Evolutionary conservation across 2,329 filamentous ascomycete genomes (phyloP).

Genomic region (Knufia petricola): DNA sequence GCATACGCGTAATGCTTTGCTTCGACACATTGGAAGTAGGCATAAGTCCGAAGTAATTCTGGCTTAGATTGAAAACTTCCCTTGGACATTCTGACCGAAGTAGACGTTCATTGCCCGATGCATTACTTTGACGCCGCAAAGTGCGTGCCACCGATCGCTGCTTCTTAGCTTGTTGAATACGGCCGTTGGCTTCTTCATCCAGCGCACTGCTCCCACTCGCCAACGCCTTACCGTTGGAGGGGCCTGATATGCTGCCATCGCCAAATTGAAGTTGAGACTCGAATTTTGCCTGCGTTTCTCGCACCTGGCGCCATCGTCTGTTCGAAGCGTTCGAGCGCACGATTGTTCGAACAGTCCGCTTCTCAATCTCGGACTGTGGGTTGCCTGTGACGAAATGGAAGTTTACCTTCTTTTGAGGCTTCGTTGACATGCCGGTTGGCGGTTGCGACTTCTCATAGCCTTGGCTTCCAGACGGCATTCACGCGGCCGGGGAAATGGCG

Average conservation of each 20-base stretch:
- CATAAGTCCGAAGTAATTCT: slow-evolving; percentile 10
- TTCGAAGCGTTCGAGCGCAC: slow-evolving; percentile 25
- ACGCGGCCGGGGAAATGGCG: too few relatives aligned
- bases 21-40: slow-evolving; percentile 10
- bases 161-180: slow-evolving; percentile 4
- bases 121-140: background rate
- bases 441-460: background rate
- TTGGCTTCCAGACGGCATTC: too few relatives aligned
- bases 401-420: slow-evolving; percentile 5
- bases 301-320: slow-evolving; percentile 23
- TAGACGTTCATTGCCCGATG: background rate
- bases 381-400: slow-evolving; percentile 19
- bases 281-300: slow-evolving; percentile 10
- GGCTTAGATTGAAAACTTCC: background rate
- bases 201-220: slow-evolving; percentile 5
- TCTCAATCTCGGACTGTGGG: slow-evolving; percentile 16
- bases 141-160: background rate
- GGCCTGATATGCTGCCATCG: slow-evolving; percentile 5
- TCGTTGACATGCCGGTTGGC: background rate
- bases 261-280: background rate
- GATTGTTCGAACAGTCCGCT: slow-evolving; percentile 19
- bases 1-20: slow-evolving; percentile 1
- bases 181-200: slow-evolving; percentile 10
- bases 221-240: slow-evolving; percentile 7
- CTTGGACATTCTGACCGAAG: slow-evolving; percentile 6